Evolutionary conservation across 2,329 filamentous ascomycete species (phyloP), one percentile per base, ranked within the genome.

Genomic region (Botrytis tulipae): DNA sequence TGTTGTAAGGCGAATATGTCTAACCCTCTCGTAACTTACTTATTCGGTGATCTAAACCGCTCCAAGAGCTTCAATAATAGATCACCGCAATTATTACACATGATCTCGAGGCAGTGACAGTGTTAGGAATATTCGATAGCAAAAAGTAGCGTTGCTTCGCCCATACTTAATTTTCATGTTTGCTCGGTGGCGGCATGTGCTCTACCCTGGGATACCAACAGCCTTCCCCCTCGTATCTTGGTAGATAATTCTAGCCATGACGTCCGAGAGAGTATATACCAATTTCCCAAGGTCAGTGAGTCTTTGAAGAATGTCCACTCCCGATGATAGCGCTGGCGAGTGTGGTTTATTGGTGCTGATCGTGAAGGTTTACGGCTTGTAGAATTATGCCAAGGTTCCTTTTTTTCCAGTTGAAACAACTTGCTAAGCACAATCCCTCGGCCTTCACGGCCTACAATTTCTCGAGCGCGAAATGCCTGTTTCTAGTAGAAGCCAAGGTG

Each of bases 371-470:
- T 46, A 12, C 16, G 16, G 16, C 44, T n/a, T 7, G 42, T 63
- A 7, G 61, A 22, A 9, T 6, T 46, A 22, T 65, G 62, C 62
- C 62, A 65, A 65, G 40, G 29, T 29, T 16, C 18, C 18, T 32
- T 32, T 46, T 46, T 46, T 46, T 35, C 42, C 62, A 65, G 62
- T 65, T 65, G 62, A 65, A 65, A 65, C 62, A 46, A 65, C 9
- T 35, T 65, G 29, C 62, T 44, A 65, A 65, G 62, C 62, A 65
- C 62, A 46, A 35, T 46, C 62, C 18, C 42, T 65, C 62, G 62
- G 62, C 62, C 42, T 65, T 65, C 42, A 65, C 18, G n/a, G 18
- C 5, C 20, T 46, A 22, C 42, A 2, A 46, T 25, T 46, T 32
- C 12, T 65, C 40, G 42, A 65, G 42, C 16, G 42, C 29, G 29